Evolutionary conservation across 768 basidiomycete species (phyloP), one percentile per base, ranked within the genome.

Genomic region (Crucibulum laeve): DNA sequence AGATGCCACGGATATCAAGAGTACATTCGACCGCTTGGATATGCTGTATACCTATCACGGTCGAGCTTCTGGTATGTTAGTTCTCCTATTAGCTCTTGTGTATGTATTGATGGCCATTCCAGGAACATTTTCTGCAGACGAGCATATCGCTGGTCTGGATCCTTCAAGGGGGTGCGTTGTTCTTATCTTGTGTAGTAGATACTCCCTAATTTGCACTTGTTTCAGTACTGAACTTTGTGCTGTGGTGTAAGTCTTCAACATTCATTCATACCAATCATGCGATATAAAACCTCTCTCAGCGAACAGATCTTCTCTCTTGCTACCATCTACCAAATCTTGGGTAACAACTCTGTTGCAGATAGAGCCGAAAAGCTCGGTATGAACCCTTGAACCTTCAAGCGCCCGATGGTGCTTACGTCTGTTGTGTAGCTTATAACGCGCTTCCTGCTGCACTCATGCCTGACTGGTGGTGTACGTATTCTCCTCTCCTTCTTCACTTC

Each of bases 241-340:
- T 25, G 62, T 71, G 2, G 69, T 69, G 69, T 70, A 47, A 19
- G 63, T 50, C 8, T n/a, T 34, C 22, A 14, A 7, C 28, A 8
- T 5, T 28, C 25, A 40, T 10, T n/a, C 6, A 11, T n/a, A 19
- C 4, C n/a, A 32, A 15, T 10, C 14, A 22, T 25, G 5, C 4
- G 13, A 14, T 40, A 38, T 37, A 21, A 44, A 10, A n/a, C 17
- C 17, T n/a, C 38, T 6, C 26, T 7, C 19, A 71, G 68, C 1
- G 70, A 71, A 44, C 70, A 70, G 46, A 70, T 71, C 1, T 70
- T 71, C 47, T 70, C 69, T 1, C 52, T 71, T 6, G 65, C 67
- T 1, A 62, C 65, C 1, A 62, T 71, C 30, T 71, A 70, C 43
- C 63, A 68, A 40, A 66, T 58, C 14, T 63, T 70, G 17, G 70